These are phyloP conservation scores for Chaetomiaceae sp. DNA, from an alignment of 2,329 filamentous ascomycete genomes.

Conservation along the genomic window DNA sequence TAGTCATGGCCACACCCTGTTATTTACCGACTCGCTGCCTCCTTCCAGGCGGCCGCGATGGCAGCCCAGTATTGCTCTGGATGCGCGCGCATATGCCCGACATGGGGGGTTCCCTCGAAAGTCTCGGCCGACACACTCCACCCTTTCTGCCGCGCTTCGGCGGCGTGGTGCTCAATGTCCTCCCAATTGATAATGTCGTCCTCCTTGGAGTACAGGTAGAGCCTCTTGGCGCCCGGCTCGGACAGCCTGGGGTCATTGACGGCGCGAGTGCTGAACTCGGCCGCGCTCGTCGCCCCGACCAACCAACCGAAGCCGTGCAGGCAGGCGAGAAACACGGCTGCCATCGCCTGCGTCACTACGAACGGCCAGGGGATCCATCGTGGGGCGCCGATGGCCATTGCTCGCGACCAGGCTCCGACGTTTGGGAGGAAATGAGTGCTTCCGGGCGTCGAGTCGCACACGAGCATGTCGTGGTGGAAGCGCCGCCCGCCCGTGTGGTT, in stretches of 20 bases:
- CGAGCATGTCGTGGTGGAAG: constrained; percentile 45
- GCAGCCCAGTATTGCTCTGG: constrained; percentile 54
- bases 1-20: not conserved
- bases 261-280: constrained; percentile 35
- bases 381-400: constrained; percentile 47
- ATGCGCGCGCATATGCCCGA: constrained; percentile 55
- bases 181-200: constrained; percentile 52
- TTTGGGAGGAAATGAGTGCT: constrained; percentile 39
- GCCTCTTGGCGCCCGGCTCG: constrained; percentile 36
- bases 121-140: constrained; percentile 45
- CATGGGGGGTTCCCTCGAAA: constrained; percentile 56
- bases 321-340: constrained; percentile 38
- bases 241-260: constrained; percentile 36
- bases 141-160: constrained; percentile 42
- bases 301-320: constrained; percentile 34
- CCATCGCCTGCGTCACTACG: constrained; percentile 43
- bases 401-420: constrained; percentile 47
- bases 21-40: not conserved
- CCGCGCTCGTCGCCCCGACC: constrained; percentile 38
- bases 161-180: constrained; percentile 52
- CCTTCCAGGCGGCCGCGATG: constrained; percentile 29
- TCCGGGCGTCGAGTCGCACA: constrained; percentile 51
- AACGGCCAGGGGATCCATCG: constrained; percentile 47
- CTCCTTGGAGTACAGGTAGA: constrained; percentile 56
- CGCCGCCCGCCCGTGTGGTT: constrained; percentile 32